Conservation (phyloP, 805 yeast species). For the Wickerhamiella azymoides region DNA sequence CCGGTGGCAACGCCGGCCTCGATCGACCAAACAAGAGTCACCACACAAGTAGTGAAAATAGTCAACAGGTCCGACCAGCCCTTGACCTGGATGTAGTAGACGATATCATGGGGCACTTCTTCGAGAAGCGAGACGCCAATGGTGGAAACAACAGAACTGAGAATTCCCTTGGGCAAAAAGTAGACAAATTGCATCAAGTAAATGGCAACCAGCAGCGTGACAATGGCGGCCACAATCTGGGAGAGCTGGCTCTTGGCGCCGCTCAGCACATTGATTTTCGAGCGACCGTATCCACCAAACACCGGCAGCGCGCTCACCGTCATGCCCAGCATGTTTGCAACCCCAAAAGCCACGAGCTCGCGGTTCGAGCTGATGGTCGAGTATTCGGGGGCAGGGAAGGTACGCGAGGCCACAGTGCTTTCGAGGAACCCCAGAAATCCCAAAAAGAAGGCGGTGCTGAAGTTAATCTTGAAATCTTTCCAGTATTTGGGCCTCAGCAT, state of each 20-base stretch:
- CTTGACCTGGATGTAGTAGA: conserved; percentile 53
- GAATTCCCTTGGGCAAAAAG: conserved; percentile 62
- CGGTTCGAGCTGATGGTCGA: conserved; percentile 61
- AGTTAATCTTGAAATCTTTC: conserved; percentile 38
- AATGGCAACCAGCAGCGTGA: conserved; percentile 51
- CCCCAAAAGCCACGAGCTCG: conserved; percentile 81
- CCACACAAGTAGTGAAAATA: conserved; percentile 45
- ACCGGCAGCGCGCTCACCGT: conserved; percentile 57
- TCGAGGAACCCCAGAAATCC: conserved; percentile 87
- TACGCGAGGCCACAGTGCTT: conserved; percentile 82
- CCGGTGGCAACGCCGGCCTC: conserved; percentile 90
- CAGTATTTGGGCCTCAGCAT: conserved; percentile 40
- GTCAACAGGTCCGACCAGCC: conserved; percentile 71
- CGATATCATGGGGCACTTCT: conserved; percentile 70
- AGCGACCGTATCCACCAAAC: conserved; percentile 92
- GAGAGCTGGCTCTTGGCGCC: conserved; percentile 80
- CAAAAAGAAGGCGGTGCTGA: conserved; percentile 59
- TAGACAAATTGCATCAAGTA: conserved; percentile 50
- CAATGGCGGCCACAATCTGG: conserved; percentile 70
- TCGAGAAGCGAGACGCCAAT: conserved; percentile 67
- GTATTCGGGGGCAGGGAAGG: conserved; percentile 62
- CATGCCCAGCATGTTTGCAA: conserved; percentile 51
- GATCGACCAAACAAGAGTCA: conserved; percentile 60
- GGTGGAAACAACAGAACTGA: conserved; percentile 65
- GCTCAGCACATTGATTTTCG: conserved; percentile 72